Conservation (phyloP, 306 rosid genomes). For the Argentina anserina region DNA sequence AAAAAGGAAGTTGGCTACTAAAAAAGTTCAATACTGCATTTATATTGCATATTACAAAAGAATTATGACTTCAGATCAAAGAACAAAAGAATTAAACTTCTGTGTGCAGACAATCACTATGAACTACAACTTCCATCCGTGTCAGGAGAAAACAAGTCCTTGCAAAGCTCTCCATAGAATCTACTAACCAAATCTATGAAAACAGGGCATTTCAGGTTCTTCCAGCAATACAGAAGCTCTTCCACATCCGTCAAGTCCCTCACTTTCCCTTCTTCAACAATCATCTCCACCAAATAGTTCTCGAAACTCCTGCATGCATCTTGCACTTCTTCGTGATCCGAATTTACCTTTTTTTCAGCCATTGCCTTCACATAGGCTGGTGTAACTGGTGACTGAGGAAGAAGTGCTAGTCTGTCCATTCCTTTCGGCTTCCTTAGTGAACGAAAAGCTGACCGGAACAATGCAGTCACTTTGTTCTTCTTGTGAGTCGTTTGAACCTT, state of each 20-base stretch:
- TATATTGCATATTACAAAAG: neutral
- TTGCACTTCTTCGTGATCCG: constrained; percentile 43
- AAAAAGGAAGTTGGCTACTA: too few species aligned
- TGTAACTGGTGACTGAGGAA: constrained; percentile 49
- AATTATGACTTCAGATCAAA: neutral
- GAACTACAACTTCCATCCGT: constrained; percentile 26
- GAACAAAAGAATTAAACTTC: constrained; percentile 2
- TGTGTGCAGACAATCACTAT: constrained; percentile 5
- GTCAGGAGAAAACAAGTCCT: constrained; percentile 67
- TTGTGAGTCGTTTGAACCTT: constrained; percentile 17
- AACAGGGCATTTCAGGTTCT: constrained; percentile 66
- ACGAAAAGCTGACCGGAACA: constrained; percentile 34
- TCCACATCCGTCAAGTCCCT: constrained; percentile 76
- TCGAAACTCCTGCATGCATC: constrained; percentile 90
- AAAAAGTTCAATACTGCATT: neutral
- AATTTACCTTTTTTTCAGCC: constrained; percentile 21
- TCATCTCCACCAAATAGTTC: constrained; percentile 82
- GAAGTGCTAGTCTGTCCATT: constrained; percentile 22
- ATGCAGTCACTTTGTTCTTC: constrained; percentile 29
- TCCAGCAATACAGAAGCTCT: constrained; percentile 86
- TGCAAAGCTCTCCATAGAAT: constrained; percentile 91
- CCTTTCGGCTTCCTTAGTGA: constrained; percentile 34
- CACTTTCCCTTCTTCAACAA: constrained; percentile 80
- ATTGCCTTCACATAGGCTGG: constrained; percentile 32
- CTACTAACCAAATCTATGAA: constrained; percentile 70